Percentiles rank a stretch among this genome's conserved stretches.
These are phyloP conservation scores for Kazachstania sp. DNA, from an alignment of 1,139 yeast species.

Conservation along the genomic window DNA sequence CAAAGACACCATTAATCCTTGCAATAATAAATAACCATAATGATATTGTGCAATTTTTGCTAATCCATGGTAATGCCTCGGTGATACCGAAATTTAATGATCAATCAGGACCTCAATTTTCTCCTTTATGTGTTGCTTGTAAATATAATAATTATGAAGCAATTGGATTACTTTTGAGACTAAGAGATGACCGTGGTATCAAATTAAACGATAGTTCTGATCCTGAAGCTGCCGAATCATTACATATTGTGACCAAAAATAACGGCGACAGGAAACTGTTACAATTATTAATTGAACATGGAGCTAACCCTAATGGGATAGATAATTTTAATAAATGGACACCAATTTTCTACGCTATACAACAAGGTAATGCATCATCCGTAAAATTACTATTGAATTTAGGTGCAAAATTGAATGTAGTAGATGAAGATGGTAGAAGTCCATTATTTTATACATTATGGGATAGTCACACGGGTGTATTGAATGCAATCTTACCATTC, in stretches of 20 bases:
- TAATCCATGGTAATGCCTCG: constrained; percentile 41
- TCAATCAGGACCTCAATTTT: constrained; percentile 51
- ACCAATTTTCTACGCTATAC: constrained; percentile 83
- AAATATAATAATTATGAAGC: constrained; percentile 70
- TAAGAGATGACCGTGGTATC: constrained; percentile 16
- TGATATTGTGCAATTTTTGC: constrained; percentile 38
- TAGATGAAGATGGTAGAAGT: constrained; percentile 78
- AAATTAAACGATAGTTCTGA: constrained; percentile 45
- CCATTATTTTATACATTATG: constrained; percentile 88
- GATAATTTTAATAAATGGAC: constrained; percentile 93
- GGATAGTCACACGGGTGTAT: constrained; percentile 80
- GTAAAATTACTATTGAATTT: constrained; percentile 57
- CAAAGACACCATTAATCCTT: constrained; percentile 71
- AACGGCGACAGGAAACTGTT: constrained; percentile 63
- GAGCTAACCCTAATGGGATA: constrained; percentile 68
- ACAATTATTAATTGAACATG: constrained; percentile 56
- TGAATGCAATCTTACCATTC: constrained; percentile 51
- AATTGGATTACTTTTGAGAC: constrained; percentile 48
- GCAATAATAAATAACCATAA: constrained; percentile 67
- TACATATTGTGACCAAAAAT: constrained; percentile 81
- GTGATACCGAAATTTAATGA: constrained; percentile 43
- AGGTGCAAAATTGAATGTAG: constrained; percentile 62
- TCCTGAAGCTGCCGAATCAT: constrained; percentile 80
- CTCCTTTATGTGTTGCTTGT: constrained; percentile 87
- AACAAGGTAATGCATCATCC: constrained; percentile 70